Evolutionary conservation across 2,329 filamentous ascomycete genomes (phyloP).

Genomic region (Paraconiothyrium sp.): DNA sequence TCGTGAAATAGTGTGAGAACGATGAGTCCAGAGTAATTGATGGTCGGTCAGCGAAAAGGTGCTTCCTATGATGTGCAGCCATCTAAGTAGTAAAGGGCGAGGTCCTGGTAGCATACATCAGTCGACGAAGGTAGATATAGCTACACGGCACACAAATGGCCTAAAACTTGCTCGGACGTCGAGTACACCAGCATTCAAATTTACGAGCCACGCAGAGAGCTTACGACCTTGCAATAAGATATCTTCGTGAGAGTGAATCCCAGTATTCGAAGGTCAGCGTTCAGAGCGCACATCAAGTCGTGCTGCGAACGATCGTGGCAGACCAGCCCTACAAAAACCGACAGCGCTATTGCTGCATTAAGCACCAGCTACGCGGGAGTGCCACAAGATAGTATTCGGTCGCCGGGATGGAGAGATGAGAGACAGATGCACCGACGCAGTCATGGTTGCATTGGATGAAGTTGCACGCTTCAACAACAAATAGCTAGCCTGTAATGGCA

Average conservation of each 20-base stretch:
- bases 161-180: background rate
- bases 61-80: background rate
- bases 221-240: background rate
- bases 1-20: background rate
- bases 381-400: background rate
- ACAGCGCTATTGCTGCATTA: background rate
- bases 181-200: background rate
- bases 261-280: background rate
- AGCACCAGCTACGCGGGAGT: background rate
- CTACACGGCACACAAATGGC: background rate
- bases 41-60: background rate
- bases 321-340: background rate
- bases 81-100: background rate
- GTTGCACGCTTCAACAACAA: background rate
- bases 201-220: background rate
- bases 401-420: background rate
- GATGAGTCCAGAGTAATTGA: background rate
- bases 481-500: background rate
- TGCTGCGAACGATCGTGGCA: background rate
- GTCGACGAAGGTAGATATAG: background rate
- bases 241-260: background rate
- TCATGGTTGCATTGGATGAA: conserved; percentile 7
- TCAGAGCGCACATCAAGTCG: background rate
- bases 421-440: background rate
- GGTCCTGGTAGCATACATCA: background rate